These are phyloP conservation scores for Colletotrichum tanaceti DNA, from an alignment of 2,329 filamentous ascomycete genomes.

Conservation along the genomic window DNA sequence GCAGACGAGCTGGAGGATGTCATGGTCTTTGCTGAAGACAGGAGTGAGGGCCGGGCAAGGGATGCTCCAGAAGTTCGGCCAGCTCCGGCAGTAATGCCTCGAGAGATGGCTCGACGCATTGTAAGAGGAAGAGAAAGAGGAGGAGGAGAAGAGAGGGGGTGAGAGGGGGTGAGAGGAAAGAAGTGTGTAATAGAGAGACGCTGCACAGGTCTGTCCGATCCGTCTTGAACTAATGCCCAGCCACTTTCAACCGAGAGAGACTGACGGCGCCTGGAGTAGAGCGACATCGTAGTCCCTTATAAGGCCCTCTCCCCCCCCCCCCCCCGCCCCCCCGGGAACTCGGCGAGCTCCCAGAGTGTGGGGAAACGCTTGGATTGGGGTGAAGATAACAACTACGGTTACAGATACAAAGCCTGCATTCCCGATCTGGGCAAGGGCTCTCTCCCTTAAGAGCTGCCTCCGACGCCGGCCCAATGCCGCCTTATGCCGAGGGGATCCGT, in stretches of 20 bases:
- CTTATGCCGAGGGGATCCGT: conserved; percentile 38
- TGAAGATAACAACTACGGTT: conserved; percentile 26
- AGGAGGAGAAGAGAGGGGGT: not conserved
- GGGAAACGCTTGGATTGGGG: conserved; percentile 39
- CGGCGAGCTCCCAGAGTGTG: conserved; percentile 38
- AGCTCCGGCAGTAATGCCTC: conserved; percentile 52
- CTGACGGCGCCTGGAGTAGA: conserved; percentile 22
- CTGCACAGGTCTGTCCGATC: conserved; percentile 15
- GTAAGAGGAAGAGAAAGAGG: conserved; percentile 40
- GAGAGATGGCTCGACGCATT: conserved; percentile 61
- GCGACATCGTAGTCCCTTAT: conserved; percentile 40
- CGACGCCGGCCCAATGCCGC: conserved; percentile 40
- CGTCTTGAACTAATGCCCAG: conserved; percentile 31
- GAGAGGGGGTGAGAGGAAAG: conserved; percentile 4
- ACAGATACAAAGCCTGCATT: conserved; percentile 8
- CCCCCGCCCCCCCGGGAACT: conserved; percentile 25
- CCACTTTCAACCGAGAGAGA: conserved; percentile 23
- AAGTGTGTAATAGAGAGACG: conserved; percentile 8
- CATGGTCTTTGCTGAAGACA: conserved; percentile 42
- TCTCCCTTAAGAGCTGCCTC: conserved; percentile 30
- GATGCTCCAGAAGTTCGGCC: conserved; percentile 49
- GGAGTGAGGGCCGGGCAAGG: conserved; percentile 44
- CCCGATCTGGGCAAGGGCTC: no score
- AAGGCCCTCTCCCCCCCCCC: conserved; percentile 22
- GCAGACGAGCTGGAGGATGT: conserved; percentile 42